phyloP scores from a whole-genome alignment of 1,284 basidiomycete genomes.

The Wallemia ichthyophaga region DNA sequence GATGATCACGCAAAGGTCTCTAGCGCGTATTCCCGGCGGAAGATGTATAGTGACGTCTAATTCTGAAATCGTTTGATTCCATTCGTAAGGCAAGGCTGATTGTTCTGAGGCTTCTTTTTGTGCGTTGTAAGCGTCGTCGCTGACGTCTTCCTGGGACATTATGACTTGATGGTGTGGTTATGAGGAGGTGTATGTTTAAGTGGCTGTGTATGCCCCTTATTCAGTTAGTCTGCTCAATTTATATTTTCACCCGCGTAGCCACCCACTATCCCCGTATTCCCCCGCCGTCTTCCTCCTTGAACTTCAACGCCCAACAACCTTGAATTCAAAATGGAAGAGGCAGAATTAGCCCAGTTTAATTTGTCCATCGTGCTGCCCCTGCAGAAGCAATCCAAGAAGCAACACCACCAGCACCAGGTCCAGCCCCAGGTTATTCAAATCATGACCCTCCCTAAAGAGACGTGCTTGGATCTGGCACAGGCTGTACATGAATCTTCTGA shows the following conservation, averaged over 20 bases:
- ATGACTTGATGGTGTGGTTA: neutral
- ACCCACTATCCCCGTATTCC: too few relatives aligned
- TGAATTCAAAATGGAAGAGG: neutral
- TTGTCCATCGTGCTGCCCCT: neutral
- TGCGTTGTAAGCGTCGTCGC: slow-evolving; percentile 1
- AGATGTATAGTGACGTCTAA: slow-evolving; percentile 58
- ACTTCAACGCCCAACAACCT: neutral
- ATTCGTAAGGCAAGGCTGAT: slow-evolving; percentile 60
- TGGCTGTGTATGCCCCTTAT: too few relatives aligned
- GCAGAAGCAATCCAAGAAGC: neutral
- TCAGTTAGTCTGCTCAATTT: too few relatives aligned
- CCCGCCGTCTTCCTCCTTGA: neutral
- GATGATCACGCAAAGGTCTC: slow-evolving; percentile 42
- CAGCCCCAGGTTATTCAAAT: neutral
- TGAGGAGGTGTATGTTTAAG: neutral
- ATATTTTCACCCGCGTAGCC: neutral
- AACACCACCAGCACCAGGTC: neutral
- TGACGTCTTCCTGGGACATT: neutral
- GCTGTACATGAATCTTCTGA: neutral
- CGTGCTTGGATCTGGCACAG: neutral
- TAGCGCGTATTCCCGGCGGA: slow-evolving; percentile 53
- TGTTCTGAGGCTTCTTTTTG: slow-evolving; percentile 8
- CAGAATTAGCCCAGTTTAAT: neutral
- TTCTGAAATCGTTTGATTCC: slow-evolving; percentile 69
- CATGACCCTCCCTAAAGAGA: neutral